Evolutionary conservation across 2,329 filamentous ascomycete genomes (phyloP), one percentile per base, ranked within the genome.

Genomic region (Orbilia blumenaviensis): DNA sequence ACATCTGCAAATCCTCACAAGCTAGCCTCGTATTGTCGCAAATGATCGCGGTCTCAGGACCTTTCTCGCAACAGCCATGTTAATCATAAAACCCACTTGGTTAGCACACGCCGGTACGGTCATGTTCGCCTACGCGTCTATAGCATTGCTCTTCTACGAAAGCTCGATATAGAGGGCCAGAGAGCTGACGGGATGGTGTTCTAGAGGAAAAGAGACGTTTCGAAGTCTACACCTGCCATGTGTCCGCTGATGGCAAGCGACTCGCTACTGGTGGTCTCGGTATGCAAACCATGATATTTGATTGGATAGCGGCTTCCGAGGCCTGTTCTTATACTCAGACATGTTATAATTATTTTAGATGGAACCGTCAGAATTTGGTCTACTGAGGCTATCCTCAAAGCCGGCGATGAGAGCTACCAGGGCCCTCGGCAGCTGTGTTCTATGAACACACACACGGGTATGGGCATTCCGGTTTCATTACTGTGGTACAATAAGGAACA

Each of bases 301-400:
- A n/a, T 50, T 34, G 44, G 23, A 34, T 27, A 46, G 50, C 23
- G 52, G 52, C 36, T 58, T 34, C 5, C 10, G 63, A 8, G 36
- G 29, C 14, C 42, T 46, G 8, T 32, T 29, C 25, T 48, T 41
- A 64, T 72, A 60, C 61, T 77, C 81, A 79, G 80, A 77, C n/a
- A n/a, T n/a, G 68, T 62, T 23, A 67, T 68, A 63, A 18, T 27
- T 18, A 9, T 48, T 76, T 21, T 80, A 91, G 95, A 99, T 86
- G 94, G 95, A 81, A 93, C 97, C 83, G 95, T 99, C 77, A 91
- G 96, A 78, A 92, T 99, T 80, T 99, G 95, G 95, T 97, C 94
- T 21, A 97, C 92, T 72, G 94, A 98, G 80, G 91, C 95, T 68
- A 93, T 99, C 81, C 90, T 93, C 82, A 92, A 92, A 80, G 90